Evolutionary conservation across 441 rosid genomes (phyloP).

Genomic region (Corymbia calophylla): DNA sequence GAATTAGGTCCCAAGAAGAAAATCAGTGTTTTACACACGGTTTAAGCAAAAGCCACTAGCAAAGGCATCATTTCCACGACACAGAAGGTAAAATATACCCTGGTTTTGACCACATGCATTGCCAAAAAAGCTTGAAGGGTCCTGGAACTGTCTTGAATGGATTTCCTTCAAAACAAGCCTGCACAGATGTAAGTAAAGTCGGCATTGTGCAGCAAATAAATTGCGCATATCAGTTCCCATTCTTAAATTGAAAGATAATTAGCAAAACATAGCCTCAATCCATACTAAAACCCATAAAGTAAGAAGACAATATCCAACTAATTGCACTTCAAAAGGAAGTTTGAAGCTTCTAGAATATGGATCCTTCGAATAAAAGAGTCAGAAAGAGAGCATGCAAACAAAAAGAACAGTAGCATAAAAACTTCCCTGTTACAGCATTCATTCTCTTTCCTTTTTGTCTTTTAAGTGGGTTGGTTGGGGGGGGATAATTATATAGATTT

Average conservation of each 20-base stretch:
- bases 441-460: not conserved
- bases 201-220: not conserved
- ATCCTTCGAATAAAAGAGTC: not conserved
- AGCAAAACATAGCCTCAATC: not conserved
- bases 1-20: too few species aligned
- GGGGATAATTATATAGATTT: not conserved
- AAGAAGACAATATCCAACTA: not conserved
- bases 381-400: not conserved
- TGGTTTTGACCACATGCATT: slow-evolving; percentile 96
- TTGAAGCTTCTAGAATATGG: not conserved
- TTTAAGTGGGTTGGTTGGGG: not conserved
- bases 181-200: not conserved
- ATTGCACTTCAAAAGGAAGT: not conserved
- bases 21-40: not conserved
- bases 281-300: not conserved
- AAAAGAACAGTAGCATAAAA: not conserved
- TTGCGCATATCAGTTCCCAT: not conserved
- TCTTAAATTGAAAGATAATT: not conserved
- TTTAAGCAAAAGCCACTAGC: not conserved
- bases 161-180: slow-evolving; percentile 96
- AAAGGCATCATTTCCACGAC: not conserved
- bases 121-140: slow-evolving; percentile 85
- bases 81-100: slow-evolving; percentile 41
- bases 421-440: not conserved
- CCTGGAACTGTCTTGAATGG: slow-evolving; percentile 98